Conservation (phyloP, 768 basidiomycete genomes). For the Amanita subjunquillea region DNA sequence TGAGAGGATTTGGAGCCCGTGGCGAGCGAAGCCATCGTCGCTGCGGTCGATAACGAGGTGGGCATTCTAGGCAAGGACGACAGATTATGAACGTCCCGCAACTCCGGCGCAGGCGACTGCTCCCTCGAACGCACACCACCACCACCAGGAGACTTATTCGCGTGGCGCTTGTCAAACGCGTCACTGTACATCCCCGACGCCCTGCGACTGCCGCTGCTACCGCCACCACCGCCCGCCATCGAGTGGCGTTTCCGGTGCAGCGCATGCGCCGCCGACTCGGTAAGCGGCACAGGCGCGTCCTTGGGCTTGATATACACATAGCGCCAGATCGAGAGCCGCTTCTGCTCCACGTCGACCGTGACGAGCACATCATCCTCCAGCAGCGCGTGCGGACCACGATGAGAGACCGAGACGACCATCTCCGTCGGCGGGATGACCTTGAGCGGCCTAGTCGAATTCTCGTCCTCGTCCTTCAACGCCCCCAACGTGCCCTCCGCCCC, state of each 20-base stretch:
- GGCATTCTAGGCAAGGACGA: conserved; percentile 43
- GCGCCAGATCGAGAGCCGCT: conserved; percentile 57
- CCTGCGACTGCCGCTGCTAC: conserved; percentile 21
- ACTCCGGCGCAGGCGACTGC: conserved; percentile 22
- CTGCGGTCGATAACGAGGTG: conserved; percentile 38
- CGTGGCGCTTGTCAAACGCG: conserved; percentile 20
- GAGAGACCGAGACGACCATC: conserved; percentile 48
- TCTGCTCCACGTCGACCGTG: conserved; percentile 46
- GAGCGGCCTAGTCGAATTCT: conserved; percentile 37
- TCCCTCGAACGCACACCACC: conserved; percentile 17
- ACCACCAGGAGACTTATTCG: conserved; percentile 26
- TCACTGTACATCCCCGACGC: conserved; percentile 28
- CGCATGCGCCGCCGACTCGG: conserved; percentile 7
- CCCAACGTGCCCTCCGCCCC: conserved; percentile 22
- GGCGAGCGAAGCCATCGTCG: conserved; percentile 40
- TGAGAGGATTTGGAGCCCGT: conserved; percentile 16
- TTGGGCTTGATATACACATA: conserved; percentile 59
- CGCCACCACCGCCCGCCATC: conserved; percentile 10
- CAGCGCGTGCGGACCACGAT: conserved; percentile 26
- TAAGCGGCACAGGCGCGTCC: conserved; percentile 34
- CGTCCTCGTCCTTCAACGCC: conserved; percentile 43
- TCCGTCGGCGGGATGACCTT: conserved; percentile 53
- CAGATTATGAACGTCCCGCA: conserved; percentile 31
- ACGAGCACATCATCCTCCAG: conserved; percentile 36
- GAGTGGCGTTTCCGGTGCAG: conserved; percentile 26